Percentiles rank a stretch among this genome's conserved stretches.
Conservation (phyloP, 805 yeast species). For the Jamesozyma gamospora region DNA sequence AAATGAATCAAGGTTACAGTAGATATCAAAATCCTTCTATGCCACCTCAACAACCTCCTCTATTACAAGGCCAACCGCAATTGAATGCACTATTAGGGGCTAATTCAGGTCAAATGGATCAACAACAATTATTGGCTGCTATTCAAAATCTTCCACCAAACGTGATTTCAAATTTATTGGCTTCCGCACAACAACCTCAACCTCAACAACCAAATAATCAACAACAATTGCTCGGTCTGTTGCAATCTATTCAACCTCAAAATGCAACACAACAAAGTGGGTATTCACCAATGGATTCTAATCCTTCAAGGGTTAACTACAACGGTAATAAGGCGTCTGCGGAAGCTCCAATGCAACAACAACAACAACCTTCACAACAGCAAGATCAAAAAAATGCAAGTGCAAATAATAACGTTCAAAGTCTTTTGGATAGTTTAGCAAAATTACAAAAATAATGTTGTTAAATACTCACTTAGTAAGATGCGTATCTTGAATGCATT, state of each 20-base stretch:
- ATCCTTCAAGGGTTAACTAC: not conserved
- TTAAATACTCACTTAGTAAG: not conserved
- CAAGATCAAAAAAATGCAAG: slow-evolving; percentile 12
- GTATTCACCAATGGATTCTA: not conserved
- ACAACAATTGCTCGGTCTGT: slow-evolving; percentile 23
- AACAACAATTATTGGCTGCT: slow-evolving; percentile 26
- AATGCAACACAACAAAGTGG: slow-evolving; percentile 3
- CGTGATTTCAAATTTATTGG: slow-evolving; percentile 24
- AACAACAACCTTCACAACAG: slow-evolving; percentile 9
- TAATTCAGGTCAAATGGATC: slow-evolving; percentile 20
- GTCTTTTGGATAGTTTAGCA: slow-evolving; percentile 31
- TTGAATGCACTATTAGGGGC: slow-evolving; percentile 18
- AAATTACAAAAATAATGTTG: slow-evolving; percentile 29
- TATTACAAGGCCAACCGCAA: slow-evolving; percentile 20
- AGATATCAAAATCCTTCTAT: slow-evolving; percentile 12
- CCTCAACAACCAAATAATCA: slow-evolving; percentile 23
- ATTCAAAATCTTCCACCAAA: slow-evolving; percentile 30
- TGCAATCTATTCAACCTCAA: slow-evolving; percentile 24
- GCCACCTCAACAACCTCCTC: slow-evolving; percentile 15
- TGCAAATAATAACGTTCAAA: slow-evolving; percentile 29
- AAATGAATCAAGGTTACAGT: slow-evolving; percentile 11
- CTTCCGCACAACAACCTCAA: slow-evolving; percentile 29
- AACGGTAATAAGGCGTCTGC: not conserved
- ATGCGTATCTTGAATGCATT: not conserved
- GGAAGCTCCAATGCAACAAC: slow-evolving; percentile 6